phyloP scores from a whole-genome alignment of 768 basidiomycete genomes.

The Symmetrospora coprosmae region DNA sequence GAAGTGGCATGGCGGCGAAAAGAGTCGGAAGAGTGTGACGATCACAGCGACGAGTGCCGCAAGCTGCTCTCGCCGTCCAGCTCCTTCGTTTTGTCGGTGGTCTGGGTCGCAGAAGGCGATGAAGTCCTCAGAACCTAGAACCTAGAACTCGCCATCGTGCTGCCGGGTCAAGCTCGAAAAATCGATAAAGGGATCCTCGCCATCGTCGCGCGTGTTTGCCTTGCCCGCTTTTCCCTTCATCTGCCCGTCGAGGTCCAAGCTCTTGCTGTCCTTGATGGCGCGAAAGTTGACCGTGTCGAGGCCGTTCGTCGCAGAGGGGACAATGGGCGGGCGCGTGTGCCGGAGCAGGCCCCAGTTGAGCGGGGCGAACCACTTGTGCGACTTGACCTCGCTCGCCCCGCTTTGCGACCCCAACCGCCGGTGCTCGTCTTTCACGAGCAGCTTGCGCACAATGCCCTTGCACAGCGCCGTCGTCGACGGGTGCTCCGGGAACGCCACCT shows the following conservation, averaged over 20 bases:
- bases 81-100: too few relatives aligned
- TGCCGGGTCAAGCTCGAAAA: slow-evolving; percentile 8
- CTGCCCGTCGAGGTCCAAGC: slow-evolving; percentile 41
- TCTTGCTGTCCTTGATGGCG: slow-evolving; percentile 73
- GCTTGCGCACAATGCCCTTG: slow-evolving; percentile 70
- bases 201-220: neutral
- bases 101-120: too few relatives aligned
- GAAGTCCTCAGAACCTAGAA: too few relatives aligned
- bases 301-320: slow-evolving; percentile 20
- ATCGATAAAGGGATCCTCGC: slow-evolving; percentile 14
- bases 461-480: slow-evolving; percentile 64
- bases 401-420: slow-evolving; percentile 76
- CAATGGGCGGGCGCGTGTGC: slow-evolving; percentile 66
- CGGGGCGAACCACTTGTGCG: slow-evolving; percentile 93
- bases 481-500: slow-evolving; percentile 71
- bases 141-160: slow-evolving; percentile 12
- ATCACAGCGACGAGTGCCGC: too few relatives aligned
- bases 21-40: too few relatives aligned
- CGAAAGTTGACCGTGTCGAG: slow-evolving; percentile 46
- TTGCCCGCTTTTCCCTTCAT: slow-evolving; percentile 19
- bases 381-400: slow-evolving; percentile 96
- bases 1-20: too few relatives aligned
- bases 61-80: too few relatives aligned
- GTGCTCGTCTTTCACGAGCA: slow-evolving; percentile 83
- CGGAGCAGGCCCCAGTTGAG: slow-evolving; percentile 93